A percentile compares a stretch with the other conserved stretches of the same genome.
Conservation (phyloP, 1,139 yeast species). For the Candida tetrigidarum region DNA sequence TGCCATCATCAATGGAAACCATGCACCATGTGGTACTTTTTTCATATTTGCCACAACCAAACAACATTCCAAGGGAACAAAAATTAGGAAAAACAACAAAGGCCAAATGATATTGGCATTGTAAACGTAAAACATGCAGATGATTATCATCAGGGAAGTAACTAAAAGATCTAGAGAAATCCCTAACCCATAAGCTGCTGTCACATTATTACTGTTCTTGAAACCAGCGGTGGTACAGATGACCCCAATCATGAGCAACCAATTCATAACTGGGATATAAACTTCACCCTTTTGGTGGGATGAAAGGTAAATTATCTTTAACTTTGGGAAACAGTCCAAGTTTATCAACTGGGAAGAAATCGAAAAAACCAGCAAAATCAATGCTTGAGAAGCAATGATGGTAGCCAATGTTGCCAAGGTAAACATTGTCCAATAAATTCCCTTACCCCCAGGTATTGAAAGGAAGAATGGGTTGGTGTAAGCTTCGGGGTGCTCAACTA, state of each 20-base stretch:
- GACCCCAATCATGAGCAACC: slow-evolving; percentile 53
- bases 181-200: slow-evolving; percentile 66
- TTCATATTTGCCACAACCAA: slow-evolving; percentile 51
- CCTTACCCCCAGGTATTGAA: slow-evolving; percentile 55
- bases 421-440: slow-evolving; percentile 56
- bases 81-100: slow-evolving; percentile 36
- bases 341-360: slow-evolving; percentile 55
- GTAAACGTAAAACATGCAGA: slow-evolving; percentile 52
- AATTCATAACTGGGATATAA: slow-evolving; percentile 54
- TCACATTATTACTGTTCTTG: slow-evolving; percentile 50
- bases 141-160: slow-evolving; percentile 49
- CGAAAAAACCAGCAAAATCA: slow-evolving; percentile 58
- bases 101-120: slow-evolving; percentile 38
- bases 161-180: slow-evolving; percentile 57
- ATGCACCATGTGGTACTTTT: slow-evolving; percentile 60
- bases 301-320: slow-evolving; percentile 50
- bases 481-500: slow-evolving; percentile 44
- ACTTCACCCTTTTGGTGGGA: slow-evolving; percentile 49
- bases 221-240: slow-evolving; percentile 56
- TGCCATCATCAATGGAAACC: slow-evolving; percentile 57
- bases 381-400: slow-evolving; percentile 63
- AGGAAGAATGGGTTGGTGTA: slow-evolving; percentile 48
- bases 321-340: slow-evolving; percentile 56
- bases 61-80: slow-evolving; percentile 50
- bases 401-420: slow-evolving; percentile 57